Percentiles rank a stretch among this genome's conserved stretches.
These are phyloP conservation scores for Scolecobasidium constrictum DNA, from an alignment of 2,329 filamentous ascomycete species.

Conservation along the genomic window DNA sequence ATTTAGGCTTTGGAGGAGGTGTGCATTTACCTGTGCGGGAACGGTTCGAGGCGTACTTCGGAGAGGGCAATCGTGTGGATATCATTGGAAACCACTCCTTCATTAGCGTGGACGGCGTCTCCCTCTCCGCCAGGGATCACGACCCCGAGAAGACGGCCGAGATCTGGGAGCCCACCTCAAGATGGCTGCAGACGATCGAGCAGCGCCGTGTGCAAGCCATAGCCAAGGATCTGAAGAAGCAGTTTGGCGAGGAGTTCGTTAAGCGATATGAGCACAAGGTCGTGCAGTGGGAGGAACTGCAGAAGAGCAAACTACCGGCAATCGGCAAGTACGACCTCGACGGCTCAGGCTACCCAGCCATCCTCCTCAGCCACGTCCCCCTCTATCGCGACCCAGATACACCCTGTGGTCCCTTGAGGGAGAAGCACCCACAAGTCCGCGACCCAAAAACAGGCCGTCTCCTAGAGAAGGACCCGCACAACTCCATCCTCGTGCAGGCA, in stretches of 20 bases:
- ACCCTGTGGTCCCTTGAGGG: constrained; percentile 76
- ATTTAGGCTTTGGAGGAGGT: constrained; percentile 79
- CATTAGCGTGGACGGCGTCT: constrained; percentile 82
- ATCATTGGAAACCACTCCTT: constrained; percentile 92
- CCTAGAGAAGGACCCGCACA: constrained; percentile 53
- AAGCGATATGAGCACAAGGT: constrained; percentile 47
- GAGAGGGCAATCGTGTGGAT: constrained; percentile 82
- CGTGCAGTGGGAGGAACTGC: constrained; percentile 41
- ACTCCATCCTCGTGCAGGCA: constrained; percentile 63
- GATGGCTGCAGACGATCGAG: constrained; percentile 63
- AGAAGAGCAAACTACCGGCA: constrained; percentile 17
- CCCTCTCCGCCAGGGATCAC: constrained; percentile 64
- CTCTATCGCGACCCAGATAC: constrained; percentile 73
- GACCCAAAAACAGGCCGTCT: constrained; percentile 51
- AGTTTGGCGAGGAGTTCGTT: constrained; percentile 43
- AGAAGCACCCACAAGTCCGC: constrained; percentile 66
- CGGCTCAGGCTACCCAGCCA: constrained; percentile 64
- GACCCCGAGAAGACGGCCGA: constrained; percentile 43
- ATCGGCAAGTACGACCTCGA: constrained; percentile 22
- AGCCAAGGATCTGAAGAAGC: constrained; percentile 47
- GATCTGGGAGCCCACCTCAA: constrained; percentile 65
- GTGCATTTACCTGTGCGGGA: constrained; percentile 72
- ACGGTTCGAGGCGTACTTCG: constrained; percentile 81
- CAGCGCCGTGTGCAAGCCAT: constrained; percentile 51
- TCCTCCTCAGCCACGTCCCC: constrained; percentile 85